These are phyloP conservation scores for Xenoacremonium recifei DNA, from an alignment of 2,329 filamentous ascomycete genomes.

Conservation along the genomic window DNA sequence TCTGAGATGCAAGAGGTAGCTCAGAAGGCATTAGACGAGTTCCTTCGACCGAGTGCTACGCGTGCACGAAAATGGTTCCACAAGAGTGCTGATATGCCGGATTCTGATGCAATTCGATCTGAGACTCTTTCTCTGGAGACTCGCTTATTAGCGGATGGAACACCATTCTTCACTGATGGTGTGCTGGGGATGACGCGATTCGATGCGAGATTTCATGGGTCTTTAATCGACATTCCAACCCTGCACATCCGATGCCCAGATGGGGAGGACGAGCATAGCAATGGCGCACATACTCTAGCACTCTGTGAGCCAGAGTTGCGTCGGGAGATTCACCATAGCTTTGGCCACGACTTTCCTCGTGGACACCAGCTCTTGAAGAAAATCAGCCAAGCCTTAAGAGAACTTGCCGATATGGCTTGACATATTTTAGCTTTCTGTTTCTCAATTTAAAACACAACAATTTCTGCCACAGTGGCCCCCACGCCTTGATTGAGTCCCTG, in stretches of 20 bases:
- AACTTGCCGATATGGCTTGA: not conserved
- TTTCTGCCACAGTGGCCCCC: not conserved
- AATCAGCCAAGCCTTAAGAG: not conserved
- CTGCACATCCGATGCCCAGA: not conserved
- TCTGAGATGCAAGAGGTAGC: too few species aligned
- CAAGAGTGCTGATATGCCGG: too few species aligned
- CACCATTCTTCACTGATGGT: not conserved
- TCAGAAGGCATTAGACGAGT: not conserved
- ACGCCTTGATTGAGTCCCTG: not conserved
- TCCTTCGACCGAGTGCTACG: too few species aligned
- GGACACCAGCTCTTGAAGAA: not conserved
- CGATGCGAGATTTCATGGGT: not conserved
- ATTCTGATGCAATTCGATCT: too few species aligned
- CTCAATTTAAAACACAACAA: too few species aligned
- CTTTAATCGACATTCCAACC: not conserved
- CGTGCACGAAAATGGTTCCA: too few species aligned
- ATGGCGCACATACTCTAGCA: not conserved
- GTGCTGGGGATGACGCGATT: not conserved
- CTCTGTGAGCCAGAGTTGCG: not conserved
- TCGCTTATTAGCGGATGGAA: not conserved
- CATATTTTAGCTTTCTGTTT: not conserved
- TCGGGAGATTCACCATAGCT: not conserved
- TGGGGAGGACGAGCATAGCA: not conserved
- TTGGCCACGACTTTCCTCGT: not conserved
- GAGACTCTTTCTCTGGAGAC: too few species aligned